Evolutionary conservation across 257 asterid species (phyloP), one percentile per base, ranked within the genome.

Genomic region (Cinchona pubescens): DNA sequence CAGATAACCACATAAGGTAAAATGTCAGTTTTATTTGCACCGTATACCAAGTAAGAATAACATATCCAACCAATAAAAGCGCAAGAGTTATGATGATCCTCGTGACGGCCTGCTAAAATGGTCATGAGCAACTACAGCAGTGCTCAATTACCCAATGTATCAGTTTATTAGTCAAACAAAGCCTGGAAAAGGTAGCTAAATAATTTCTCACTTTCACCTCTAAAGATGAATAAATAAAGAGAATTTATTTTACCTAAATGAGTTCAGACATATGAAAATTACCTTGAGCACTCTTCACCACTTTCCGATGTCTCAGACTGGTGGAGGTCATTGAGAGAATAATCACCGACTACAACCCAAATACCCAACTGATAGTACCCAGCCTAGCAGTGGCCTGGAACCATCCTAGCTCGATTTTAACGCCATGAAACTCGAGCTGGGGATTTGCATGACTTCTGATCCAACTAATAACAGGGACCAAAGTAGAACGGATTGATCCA

Each of bases 351-450:
- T 76, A 90, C 87, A 76, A 94, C 97, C 89, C 91, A 79, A 76
- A 89, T 82, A 32, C 98, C 98, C 86, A 94, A 80, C 79, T 94
- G 98, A 80, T 94, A 94, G 75, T 91, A 94, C 72, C 97, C 98
- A 77, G n/a, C n/a, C 92, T 92, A 67, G 97, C 87, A 32, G 97
- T 94, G 70, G 90, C 97, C 75, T 92, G 98, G 90, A 92, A 90
- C 98, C 98, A 94, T 27, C 96, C 96, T n/a, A 92, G 92, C 86
- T 94, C 94, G 67, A 94, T 71, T 85, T 87, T 92, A 67, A 88
- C 96, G 51, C 97, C 92, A 38, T 94, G 98, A 88, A 94, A 94
- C 82, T 91, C 96, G 69, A 94, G 93, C 82, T 94, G 98, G 77
- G 96, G 92, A 79, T 88, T 90, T 61, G 85, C 98, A 86, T 94